Conservation (phyloP, 495 filamentous ascomycete genomes). For the Trichoderma virens region DNA sequence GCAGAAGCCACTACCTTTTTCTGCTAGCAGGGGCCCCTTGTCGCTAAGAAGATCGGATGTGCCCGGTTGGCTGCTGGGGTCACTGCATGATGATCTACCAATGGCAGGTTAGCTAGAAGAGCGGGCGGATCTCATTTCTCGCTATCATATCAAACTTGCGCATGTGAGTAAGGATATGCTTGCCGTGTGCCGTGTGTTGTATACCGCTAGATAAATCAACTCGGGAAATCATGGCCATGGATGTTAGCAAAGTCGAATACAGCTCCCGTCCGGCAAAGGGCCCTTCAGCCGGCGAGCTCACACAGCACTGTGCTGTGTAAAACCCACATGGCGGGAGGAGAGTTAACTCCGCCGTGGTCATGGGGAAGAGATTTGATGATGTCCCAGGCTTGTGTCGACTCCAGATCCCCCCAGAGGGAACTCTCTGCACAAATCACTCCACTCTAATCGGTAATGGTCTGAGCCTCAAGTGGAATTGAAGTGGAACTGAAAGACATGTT, state of each 20-base stretch:
- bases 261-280: no score
- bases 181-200: not conserved
- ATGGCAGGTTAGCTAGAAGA: not conserved
- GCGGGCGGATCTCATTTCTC: not conserved
- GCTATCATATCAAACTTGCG: not conserved
- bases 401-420: not conserved
- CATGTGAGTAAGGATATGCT: not conserved
- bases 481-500: not conserved
- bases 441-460: not conserved
- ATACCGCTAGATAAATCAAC: no score
- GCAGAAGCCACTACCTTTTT: not conserved
- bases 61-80: not conserved
- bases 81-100: not conserved
- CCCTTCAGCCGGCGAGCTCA: no score
- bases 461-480: not conserved
- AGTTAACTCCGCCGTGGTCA: not conserved
- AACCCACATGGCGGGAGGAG: not conserved
- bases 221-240: not conserved
- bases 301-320: not conserved
- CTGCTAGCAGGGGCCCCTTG: not conserved
- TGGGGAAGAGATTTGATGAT: not conserved
- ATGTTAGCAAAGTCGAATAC: not conserved
- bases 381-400: not conserved
- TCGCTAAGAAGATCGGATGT: not conserved
- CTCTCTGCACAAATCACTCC: not conserved